These are phyloP conservation scores for Podaxis mareebaensis DNA, from an alignment of 768 basidiomycete species.

Conservation along the genomic window DNA sequence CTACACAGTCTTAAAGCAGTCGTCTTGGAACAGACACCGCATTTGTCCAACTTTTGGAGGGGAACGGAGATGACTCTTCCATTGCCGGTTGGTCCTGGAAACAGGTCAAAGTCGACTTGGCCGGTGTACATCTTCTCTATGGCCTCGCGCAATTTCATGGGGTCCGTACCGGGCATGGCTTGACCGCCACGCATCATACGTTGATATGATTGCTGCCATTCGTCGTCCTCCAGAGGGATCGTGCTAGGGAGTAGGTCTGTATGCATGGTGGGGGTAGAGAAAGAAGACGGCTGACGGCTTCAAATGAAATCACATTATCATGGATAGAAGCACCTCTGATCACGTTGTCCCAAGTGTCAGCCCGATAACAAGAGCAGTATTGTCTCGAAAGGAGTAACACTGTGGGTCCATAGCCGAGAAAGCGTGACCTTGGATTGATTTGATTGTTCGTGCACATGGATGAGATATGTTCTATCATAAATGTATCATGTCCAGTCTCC, in stretches of 20 bases:
- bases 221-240: neutral
- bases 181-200: constrained; percentile 2
- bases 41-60: constrained; percentile 17
- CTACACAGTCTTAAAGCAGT: constrained; percentile 14
- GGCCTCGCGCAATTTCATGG: neutral
- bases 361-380: too few species aligned
- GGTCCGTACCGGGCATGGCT: neutral
- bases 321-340: too few species aligned
- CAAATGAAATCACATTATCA: too few species aligned
- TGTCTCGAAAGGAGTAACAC: too few species aligned
- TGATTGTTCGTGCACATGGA: too few species aligned
- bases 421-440: too few species aligned
- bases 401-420: too few species aligned
- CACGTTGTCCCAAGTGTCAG: too few species aligned
- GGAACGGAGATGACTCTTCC: constrained; percentile 9
- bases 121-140: neutral
- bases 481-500: too few species aligned
- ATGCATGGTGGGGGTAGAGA: neutral
- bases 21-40: constrained; percentile 13
- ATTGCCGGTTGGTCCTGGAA: constrained; percentile 2
- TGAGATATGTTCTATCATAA: too few species aligned
- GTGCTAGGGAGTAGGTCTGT: neutral
- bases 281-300: neutral
- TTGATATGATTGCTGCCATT: neutral
- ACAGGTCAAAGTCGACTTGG: constrained; percentile 2